Evolutionary conservation across 2,329 filamentous ascomycete species (phyloP), one percentile per base, ranked within the genome.

Genomic region (Bertia moriformis): DNA sequence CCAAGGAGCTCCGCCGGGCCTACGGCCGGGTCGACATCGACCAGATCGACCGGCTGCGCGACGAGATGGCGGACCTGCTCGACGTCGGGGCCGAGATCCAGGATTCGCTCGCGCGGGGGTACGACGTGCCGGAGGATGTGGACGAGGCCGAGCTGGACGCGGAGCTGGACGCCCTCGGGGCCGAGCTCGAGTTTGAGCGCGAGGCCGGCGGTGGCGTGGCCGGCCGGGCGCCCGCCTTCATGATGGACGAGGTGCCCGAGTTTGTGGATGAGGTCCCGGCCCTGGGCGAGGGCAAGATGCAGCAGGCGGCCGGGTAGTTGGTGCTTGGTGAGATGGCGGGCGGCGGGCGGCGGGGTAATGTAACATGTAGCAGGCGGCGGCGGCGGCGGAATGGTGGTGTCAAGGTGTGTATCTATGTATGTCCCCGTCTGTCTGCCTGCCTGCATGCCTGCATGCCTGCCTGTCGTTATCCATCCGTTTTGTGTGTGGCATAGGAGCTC

Each of bases 81-180:
- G 91, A 98, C 54, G 80, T 95, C 44, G 89, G 91, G 3, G 96
- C 96, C 59, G 91, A 98, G 60, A 96, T 98, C 43, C 87, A 98
- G 62, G 91, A 96, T 63, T 88, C 83, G 47, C 81, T 98, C 41
- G 81, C 83, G 43, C 64, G 91, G 45, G 84, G 84, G 48, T 98
- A 98, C 59, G 89, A 96, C 55, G 72, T 98, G 24, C 91, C 91
- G 0, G 91, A 98, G 51, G 91, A 96, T 57, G 87, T 98, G 17
- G 89, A 96, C 57, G 91, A 98, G 73, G 78, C 83, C 2, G 91
- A 98, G 65, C 62, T 98, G 44, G 91, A 98, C 63, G 91, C 91
- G 3, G 91, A 98, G 67, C 63, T 98, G 38, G 91, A 98, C 66
- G 88, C 89, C 4, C 61, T 98, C 24, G 89, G 89, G 1, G 82